Evolutionary conservation across 2,329 filamentous ascomycete genomes (phyloP).

Genomic region (Botrytis hyacinthi): DNA sequence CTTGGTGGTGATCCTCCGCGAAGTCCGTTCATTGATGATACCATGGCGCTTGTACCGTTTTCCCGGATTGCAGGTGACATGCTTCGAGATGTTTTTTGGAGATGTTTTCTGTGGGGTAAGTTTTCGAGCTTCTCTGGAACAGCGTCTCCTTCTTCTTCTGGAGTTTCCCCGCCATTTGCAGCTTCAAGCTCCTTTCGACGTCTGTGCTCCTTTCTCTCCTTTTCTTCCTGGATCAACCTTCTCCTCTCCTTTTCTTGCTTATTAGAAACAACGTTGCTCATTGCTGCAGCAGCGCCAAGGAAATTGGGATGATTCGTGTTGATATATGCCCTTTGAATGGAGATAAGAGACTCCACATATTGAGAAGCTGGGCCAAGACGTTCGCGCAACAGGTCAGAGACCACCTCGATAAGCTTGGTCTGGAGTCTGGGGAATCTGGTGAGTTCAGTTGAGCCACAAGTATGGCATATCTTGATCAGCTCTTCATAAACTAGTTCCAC

Average conservation of each 20-base stretch:
- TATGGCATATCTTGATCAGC: constrained; percentile 98
- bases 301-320: constrained; percentile 99
- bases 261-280: constrained; percentile 93
- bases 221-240: constrained; percentile 74
- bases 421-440: constrained; percentile 89
- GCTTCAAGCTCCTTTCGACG: constrained; percentile 78
- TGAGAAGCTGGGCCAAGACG: constrained; percentile 82
- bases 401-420: constrained; percentile 95
- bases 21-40: constrained; percentile 64
- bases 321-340: constrained; percentile 97
- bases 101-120: constrained; percentile 56
- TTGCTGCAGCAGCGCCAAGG: constrained; percentile 90
- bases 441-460: constrained; percentile 92
- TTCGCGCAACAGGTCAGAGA: constrained; percentile 91
- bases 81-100: constrained; percentile 61
- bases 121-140: constrained; percentile 52
- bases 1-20: constrained; percentile 61
- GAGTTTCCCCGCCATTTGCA: constrained; percentile 66
- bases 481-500: constrained; percentile 98
- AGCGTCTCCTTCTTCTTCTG: constrained; percentile 57
- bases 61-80: constrained; percentile 78
- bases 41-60: constrained; percentile 59
- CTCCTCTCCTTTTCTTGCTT: constrained; percentile 94
- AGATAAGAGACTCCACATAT: constrained; percentile 95
- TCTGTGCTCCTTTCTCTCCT: constrained; percentile 78